These are phyloP conservation scores for Pseudozyma pruni DNA, from an alignment of 1,284 basidiomycete genomes.

Conservation along the genomic window DNA sequence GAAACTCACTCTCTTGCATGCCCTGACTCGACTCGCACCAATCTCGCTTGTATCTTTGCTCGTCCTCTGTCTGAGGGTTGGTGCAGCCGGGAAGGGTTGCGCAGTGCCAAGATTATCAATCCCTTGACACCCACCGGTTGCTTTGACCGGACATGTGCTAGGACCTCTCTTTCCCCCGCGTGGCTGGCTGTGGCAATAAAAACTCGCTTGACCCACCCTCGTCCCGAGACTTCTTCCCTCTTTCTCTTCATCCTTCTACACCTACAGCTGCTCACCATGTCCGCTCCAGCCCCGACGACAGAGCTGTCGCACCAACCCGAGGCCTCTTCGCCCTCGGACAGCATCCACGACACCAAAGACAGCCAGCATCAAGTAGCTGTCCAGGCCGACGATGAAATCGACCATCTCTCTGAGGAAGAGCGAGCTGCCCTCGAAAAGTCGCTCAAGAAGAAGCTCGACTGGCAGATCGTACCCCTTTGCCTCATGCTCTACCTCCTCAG, in stretches of 20 bases:
- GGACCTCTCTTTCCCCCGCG: background rate
- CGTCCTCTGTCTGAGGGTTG: no score
- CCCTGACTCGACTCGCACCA: slow-evolving; percentile 32
- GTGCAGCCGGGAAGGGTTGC: no score
- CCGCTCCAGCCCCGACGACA: slow-evolving; percentile 12
- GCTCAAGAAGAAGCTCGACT: slow-evolving; percentile 57
- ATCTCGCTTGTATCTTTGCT: slow-evolving; percentile 13
- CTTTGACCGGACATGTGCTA: slow-evolving; percentile 4
- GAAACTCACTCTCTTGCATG: background rate
- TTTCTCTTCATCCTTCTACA: background rate
- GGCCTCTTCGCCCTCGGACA: slow-evolving; percentile 25
- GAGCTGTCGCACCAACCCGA: slow-evolving; percentile 17
- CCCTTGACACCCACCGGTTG: no score
- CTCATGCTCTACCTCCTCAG: slow-evolving; percentile 50
- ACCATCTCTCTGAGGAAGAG: slow-evolving; percentile 19
- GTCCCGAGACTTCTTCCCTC: background rate
- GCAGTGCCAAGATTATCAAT: background rate
- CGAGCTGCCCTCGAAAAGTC: slow-evolving; percentile 39
- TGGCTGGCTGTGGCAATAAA: no score
- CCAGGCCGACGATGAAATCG: slow-evolving; percentile 30
- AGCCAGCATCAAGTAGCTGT: slow-evolving; percentile 4
- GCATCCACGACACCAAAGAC: slow-evolving; percentile 26
- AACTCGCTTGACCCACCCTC: no score
- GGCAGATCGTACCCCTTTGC: slow-evolving; percentile 56
- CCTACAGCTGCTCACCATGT: slow-evolving; percentile 8